Conservation (phyloP, 768 basidiomycete genomes). For the Amanita rubescens region DNA sequence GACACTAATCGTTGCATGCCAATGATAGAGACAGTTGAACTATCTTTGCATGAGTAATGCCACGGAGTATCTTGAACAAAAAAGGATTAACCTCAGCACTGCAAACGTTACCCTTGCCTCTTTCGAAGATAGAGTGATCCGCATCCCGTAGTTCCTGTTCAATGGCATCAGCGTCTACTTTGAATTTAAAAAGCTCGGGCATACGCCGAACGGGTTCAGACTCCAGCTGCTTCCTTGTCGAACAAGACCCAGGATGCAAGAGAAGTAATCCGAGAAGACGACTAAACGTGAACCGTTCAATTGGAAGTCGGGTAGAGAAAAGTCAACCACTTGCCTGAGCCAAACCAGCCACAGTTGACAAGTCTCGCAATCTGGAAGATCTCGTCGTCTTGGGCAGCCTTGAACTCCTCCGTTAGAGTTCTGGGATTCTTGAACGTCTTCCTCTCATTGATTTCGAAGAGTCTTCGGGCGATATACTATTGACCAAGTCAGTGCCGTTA, state of each 20-base stretch:
- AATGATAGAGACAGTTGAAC: conserved; percentile 81
- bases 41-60: conserved; percentile 17
- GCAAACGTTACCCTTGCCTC: conserved; percentile 75
- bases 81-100: conserved; percentile 60
- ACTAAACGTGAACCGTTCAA: conserved; percentile 22
- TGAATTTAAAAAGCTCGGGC: conserved; percentile 15
- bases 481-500: not conserved
- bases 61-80: not conserved
- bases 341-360: conserved; percentile 79
- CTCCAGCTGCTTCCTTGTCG: conserved; percentile 73
- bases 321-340: conserved; percentile 28
- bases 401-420: conserved; percentile 26
- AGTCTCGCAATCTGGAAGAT: conserved; percentile 80
- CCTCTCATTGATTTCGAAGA: conserved; percentile 78
- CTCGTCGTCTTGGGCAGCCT: conserved; percentile 55
- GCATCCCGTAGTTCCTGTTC: conserved; percentile 54
- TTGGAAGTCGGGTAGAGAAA: not conserved
- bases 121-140: conserved; percentile 63
- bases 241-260: conserved; percentile 70
- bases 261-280: conserved; percentile 83
- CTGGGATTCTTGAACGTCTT: conserved; percentile 53
- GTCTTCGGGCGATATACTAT: conserved; percentile 72
- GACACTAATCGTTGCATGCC: conserved; percentile 76
- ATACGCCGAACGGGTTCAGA: conserved; percentile 63
- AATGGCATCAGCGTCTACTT: not conserved